Conservation (phyloP, 805 yeast genomes). For the Blastobotrys mokoenaii region DNA sequence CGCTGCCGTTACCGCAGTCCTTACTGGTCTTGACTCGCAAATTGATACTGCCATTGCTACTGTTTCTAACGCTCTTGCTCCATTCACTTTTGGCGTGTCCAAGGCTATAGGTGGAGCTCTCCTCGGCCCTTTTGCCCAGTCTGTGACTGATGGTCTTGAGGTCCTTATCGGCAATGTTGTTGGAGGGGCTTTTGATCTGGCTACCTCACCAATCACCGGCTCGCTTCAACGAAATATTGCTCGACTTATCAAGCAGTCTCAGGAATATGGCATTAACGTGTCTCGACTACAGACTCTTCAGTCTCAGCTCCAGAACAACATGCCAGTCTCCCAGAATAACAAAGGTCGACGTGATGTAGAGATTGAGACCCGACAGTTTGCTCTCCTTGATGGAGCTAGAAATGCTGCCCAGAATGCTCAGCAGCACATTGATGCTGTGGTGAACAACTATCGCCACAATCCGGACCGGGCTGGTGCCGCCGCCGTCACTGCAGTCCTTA, state of each 20-base stretch:
- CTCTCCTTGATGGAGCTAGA: background rate
- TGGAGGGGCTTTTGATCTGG: slow-evolving; percentile 12
- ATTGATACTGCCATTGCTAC: slow-evolving; percentile 22
- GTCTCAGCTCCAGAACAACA: background rate
- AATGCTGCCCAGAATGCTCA: background rate
- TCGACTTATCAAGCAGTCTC: background rate
- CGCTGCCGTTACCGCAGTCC: slow-evolving; percentile 10
- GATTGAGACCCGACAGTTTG: background rate
- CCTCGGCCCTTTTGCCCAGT: slow-evolving; percentile 23
- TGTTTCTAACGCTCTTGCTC: slow-evolving; percentile 14
- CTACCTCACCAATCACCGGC: background rate
- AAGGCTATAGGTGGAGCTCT: slow-evolving; percentile 18
- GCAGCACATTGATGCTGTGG: background rate
- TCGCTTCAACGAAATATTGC: background rate
- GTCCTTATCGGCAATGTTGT: slow-evolving; percentile 18
- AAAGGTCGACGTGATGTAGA: background rate
- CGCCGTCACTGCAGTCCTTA: slow-evolving; percentile 15
- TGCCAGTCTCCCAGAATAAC: background rate
- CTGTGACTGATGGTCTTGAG: slow-evolving; percentile 25
- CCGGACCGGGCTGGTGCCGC: slow-evolving; percentile 9
- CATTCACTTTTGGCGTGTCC: slow-evolving; percentile 19
- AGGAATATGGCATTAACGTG: slow-evolving; percentile 6
- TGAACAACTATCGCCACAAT: slow-evolving; percentile 3
- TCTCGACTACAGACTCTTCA: slow-evolving; percentile 3
- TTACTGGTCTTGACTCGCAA: slow-evolving; percentile 26